Conservation (phyloP, 2,329 filamentous ascomycete species). For the Stemphylium vesicarium region DNA sequence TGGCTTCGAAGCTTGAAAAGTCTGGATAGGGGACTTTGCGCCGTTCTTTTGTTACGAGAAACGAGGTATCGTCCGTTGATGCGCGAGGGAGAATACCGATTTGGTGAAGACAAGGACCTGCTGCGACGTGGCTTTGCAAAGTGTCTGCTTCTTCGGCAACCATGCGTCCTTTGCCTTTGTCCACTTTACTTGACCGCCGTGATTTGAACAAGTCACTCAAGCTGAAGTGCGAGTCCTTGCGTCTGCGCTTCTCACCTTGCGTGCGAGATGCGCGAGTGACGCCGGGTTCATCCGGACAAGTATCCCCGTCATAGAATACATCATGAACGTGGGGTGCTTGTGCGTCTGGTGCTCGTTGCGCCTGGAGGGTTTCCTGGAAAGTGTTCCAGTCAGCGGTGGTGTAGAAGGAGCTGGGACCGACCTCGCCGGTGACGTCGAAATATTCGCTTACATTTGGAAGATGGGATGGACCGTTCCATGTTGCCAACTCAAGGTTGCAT, state of each 20-base stretch:
- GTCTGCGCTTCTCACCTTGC: background rate
- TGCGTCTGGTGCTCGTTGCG: background rate
- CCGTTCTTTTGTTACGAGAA: background rate
- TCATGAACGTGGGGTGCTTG: background rate
- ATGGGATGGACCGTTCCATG: background rate
- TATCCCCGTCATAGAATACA: background rate
- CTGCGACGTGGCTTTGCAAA: background rate
- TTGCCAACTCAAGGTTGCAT: background rate
- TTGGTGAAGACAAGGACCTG: background rate
- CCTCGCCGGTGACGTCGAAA: conserved; percentile 8
- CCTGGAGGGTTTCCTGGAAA: conserved; percentile 8
- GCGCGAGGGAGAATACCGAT: background rate
- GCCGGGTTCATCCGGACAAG: background rate
- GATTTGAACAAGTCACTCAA: conserved; percentile 4
- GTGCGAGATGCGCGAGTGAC: background rate
- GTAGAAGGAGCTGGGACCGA: conserved; percentile 12
- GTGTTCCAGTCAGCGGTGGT: conserved; percentile 10
- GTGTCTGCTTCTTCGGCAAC: background rate
- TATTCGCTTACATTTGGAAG: conserved; percentile 12
- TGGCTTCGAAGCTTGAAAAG: background rate
- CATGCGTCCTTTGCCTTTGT: conserved; percentile 11
- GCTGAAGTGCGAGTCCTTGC: conserved; percentile 10
- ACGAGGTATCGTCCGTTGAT: background rate
- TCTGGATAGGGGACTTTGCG: background rate
- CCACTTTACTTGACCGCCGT: conserved; percentile 3